These are phyloP conservation scores for Debaryomyces sp. DNA, from an alignment of 1,139 yeast genomes.

Conservation along the genomic window DNA sequence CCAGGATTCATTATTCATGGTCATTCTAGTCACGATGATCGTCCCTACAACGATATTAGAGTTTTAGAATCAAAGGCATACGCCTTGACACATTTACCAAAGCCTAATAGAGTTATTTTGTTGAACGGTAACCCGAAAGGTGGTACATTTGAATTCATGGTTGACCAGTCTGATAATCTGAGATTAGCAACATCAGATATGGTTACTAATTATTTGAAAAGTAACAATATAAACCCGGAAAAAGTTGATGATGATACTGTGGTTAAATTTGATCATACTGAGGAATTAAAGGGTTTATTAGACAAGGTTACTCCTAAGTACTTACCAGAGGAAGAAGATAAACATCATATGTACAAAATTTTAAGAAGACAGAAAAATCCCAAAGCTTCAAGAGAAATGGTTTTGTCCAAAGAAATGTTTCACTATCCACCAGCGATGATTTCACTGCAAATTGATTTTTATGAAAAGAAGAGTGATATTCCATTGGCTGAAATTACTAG, in stretches of 20 bases:
- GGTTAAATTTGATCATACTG: slow-evolving; percentile 23
- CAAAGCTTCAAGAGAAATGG: slow-evolving; percentile 19
- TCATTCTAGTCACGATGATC: slow-evolving; percentile 31
- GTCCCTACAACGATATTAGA: slow-evolving; percentile 30
- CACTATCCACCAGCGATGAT: slow-evolving; percentile 22
- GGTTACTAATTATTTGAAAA: slow-evolving; percentile 21
- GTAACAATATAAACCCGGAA: slow-evolving; percentile 12
- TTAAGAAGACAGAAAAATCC: slow-evolving; percentile 19
- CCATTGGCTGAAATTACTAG: slow-evolving; percentile 13
- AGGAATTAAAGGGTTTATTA: slow-evolving; percentile 22
- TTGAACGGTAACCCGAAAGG: slow-evolving; percentile 24
- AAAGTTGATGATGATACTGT: slow-evolving; percentile 15
- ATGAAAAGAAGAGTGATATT: slow-evolving; percentile 15
- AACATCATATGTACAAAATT: slow-evolving; percentile 25
- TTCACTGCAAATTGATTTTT: slow-evolving; percentile 20
- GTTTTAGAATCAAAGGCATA: slow-evolving; percentile 32
- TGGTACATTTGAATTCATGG: slow-evolving; percentile 37
- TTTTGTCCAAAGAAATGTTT: slow-evolving; percentile 24
- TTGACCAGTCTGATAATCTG: slow-evolving; percentile 21
- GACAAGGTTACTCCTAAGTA: slow-evolving; percentile 20
- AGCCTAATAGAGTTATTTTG: slow-evolving; percentile 34
- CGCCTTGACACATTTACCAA: slow-evolving; percentile 31
- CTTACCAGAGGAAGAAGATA: slow-evolving; percentile 24
- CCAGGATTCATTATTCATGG: slow-evolving; percentile 31
- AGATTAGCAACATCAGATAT: slow-evolving; percentile 26